Evolutionary conservation across 306 rosid genomes (phyloP), one percentile per base, ranked within the genome.

Genomic region (Castanopsis chinensis): DNA sequence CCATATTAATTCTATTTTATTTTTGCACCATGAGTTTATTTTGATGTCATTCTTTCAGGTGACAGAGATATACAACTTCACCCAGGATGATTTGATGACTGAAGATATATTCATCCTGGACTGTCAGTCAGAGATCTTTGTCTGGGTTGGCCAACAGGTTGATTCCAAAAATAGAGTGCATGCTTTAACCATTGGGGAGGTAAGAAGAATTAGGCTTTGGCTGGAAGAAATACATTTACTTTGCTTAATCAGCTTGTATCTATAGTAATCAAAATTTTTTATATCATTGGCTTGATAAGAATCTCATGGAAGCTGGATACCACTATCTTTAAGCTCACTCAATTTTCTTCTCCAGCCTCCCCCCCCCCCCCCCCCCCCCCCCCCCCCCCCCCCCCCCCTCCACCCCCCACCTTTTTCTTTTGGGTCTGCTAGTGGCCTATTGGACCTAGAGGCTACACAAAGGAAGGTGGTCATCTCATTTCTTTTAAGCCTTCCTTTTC

Each of bases 11-110:
- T 10, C 28, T 69, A 49, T 17, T 79, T 72, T 53, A 69, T 54
- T 78, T 85, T 79, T 81, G 63, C 58, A 8, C 23, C 76, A 70
- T 64, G 77, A 78, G 70, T 75, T 85, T 85, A 77, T 84, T 81
- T 82, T 76, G 56, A 80, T 79, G n/a, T 80, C 28, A 20, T 80
- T 72, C 63, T 81, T 86, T 75, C 91, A 96, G 99, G 98, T 89
- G 82, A 84, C 61, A 19, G 99, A 96, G 89, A 87, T 96, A 78
- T 82, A 91, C 90, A 96, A 91, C 86, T 96, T 96, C 82, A 87
- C 91, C 83, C 99, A 96, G 85, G 99, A 96, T 49, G 99, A 96
- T 89, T 87, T 96, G 87, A 96, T 93, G 99, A 93, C 99, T 59
- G 99, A 96, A 88, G 99, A 96, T 73, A 86, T 89, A 69, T 91